Evolutionary conservation across 2,329 filamentous ascomycete genomes (phyloP), one percentile per base, ranked within the genome.

Genomic region (Phialophora tarda): DNA sequence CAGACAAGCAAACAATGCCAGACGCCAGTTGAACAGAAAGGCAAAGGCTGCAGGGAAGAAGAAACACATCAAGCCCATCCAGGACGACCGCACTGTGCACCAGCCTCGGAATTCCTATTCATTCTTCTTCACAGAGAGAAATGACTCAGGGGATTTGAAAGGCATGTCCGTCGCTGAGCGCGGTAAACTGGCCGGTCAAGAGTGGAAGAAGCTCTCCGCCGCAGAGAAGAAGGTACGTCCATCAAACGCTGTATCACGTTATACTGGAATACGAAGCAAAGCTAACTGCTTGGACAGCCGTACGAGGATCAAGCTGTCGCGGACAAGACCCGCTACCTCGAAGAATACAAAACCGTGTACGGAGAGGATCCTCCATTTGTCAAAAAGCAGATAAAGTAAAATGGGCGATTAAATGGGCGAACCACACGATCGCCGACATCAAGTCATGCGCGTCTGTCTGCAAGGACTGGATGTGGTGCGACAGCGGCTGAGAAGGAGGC

Each of bases 1-100:
- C 71, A 78, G 78, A 54, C 65, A 79, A 2, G 88, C 88, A 64
- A 91, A 91, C 74, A 73, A 70, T 11, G 88, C 88, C 11, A 85
- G 88, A 44, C 65, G 47, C 30, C 68, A 77, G 53, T 58, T 72
- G 38, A 50, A 47, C 8, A 70, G 72, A 72, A 53, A 69, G 63
- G 50, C 67, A 48, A 66, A 69, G 55, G 54, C 51, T 30, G 59
- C 67, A 41, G 62, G 59, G 24, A 64, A 64, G 59, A 68, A 66
- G 58, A 67, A 51, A 8, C 61, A 32, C 23, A 66, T 69, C 28
- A 28, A 47, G 1, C 56, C 59, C 6, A 81, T 90, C 61, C 67
- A 77, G 4, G 88, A 91, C 73, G 81, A 85, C 11, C 83, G 88
- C 58, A 72, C 75, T 14, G 80, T 84, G 57, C 87, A 84, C 74